Evolutionary conservation across 2,329 filamentous ascomycete species (phyloP).

Genomic region (Cadophora gregata): DNA sequence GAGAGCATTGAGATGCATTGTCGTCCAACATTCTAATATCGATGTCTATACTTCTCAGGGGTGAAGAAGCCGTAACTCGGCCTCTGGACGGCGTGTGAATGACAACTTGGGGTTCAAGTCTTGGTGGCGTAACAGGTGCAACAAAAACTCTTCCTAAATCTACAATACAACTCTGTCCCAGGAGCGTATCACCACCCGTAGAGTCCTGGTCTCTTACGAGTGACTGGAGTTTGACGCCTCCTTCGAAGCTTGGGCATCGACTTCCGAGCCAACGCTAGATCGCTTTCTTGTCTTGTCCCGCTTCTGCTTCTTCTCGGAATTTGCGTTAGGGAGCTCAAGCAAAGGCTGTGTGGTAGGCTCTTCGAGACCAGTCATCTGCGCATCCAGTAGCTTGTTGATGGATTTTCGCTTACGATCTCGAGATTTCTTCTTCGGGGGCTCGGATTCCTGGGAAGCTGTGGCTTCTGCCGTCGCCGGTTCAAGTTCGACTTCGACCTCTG

Average conservation of each 20-base stretch:
- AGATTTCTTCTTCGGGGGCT: slow-evolving; percentile 16
- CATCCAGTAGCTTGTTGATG: not conserved
- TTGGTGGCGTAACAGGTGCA: not conserved
- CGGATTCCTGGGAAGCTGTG: not conserved
- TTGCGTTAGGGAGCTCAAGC: slow-evolving; percentile 26
- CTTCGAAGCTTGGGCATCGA: slow-evolving; percentile 21
- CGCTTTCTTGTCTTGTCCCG: slow-evolving; percentile 24
- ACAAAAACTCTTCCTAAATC: slow-evolving; percentile 13
- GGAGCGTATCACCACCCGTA: slow-evolving; percentile 44
- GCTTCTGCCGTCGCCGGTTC: no score
- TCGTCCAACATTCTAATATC: slow-evolving; percentile 15
- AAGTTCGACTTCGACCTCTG: not conserved
- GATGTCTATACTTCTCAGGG: not conserved
- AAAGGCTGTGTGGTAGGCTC: slow-evolving; percentile 20
- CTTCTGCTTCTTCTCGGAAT: slow-evolving; percentile 27
- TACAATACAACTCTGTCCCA: slow-evolving; percentile 31
- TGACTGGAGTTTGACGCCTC: slow-evolving; percentile 43
- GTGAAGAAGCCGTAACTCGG: not conserved
- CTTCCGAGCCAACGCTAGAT: slow-evolving; percentile 17
- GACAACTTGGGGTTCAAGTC: slow-evolving; percentile 9
- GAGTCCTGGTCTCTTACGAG: slow-evolving; percentile 45
- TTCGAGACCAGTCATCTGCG: not conserved
- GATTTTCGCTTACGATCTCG: slow-evolving; percentile 6
- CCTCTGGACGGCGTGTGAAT: slow-evolving; percentile 24
- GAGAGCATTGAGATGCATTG: slow-evolving; percentile 27